phyloP scores from a whole-genome alignment of 305 asterid genomes.

The Solanum chacoense region DNA sequence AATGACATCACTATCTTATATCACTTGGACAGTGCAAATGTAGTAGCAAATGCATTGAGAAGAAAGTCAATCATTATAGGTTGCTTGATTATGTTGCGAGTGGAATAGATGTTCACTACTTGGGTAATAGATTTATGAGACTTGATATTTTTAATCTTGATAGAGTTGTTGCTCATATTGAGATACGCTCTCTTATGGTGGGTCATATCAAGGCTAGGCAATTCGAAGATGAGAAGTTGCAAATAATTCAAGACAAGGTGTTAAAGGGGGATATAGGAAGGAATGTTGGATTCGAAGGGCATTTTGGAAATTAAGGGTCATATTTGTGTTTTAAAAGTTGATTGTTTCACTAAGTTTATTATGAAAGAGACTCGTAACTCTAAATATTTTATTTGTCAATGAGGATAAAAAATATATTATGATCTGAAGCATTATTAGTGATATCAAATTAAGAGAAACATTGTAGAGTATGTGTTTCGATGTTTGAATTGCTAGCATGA shows the following conservation, averaged over 20 bases:
- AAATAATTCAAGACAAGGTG: too few relatives aligned
- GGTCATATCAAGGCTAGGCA: too few relatives aligned
- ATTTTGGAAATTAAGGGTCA: background rate
- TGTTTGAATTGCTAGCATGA: background rate
- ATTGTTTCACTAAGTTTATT: too few relatives aligned
- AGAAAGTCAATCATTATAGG: background rate
- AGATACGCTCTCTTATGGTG: too few relatives aligned
- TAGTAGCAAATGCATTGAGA: background rate
- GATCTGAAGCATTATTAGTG: background rate
- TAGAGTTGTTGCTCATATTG: background rate
- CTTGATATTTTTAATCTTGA: background rate
- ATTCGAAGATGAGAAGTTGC: accelerated
- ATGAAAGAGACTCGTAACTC: background rate
- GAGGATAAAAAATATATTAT: background rate
- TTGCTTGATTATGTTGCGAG: background rate
- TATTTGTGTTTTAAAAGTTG: background rate
- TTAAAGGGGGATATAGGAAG: background rate
- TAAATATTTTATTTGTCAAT: background rate
- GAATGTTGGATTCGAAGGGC: background rate
- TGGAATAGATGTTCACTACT: background rate
- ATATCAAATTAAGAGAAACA: background rate
- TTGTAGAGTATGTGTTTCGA: background rate
- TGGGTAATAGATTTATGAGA: background rate
- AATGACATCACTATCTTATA: background rate
- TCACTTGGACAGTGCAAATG: background rate